Evolutionary conservation across 768 basidiomycete genomes (phyloP), one percentile per base, ranked within the genome.

Genomic region (Boletellus sp.): DNA sequence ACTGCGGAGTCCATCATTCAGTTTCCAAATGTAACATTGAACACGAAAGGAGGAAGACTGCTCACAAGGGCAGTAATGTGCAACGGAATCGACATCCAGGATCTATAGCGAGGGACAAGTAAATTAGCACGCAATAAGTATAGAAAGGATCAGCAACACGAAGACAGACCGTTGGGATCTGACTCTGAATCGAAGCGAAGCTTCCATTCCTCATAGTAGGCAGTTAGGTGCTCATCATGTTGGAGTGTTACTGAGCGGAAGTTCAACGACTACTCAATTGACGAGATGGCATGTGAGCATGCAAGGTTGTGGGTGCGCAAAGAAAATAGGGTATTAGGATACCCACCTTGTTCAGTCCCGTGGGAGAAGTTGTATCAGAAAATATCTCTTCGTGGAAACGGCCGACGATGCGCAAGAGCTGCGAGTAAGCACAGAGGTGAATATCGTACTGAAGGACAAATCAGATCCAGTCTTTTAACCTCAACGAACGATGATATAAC

Each of bases 331-430:
- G 2, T 7, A 3, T 8, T n/a, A 33, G n/a, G 26, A 28, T 28
- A 48, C 45, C 2, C 28, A 83, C 87, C 73, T 80, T 85, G 63
- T 89, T 88, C 42, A 88, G 60, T 1, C 88, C 86, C 23, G 78
- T 80, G 3, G 83, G 83, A 0, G 83, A 73, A 44, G 74, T 74
- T 7, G 83, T 80, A 62, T 87, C 84, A 17, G 83, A 87, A 62
- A 85, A 88, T 17, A 91, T 81, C 45, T 82, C 81, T 42, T 88
- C 86, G 52, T 89, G 87, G 71, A 88, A 90, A 31, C 76, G 76
- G 13, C 83, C 79, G 7, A 90, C 79, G 40, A 90, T 82, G 33
- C 82, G 79, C 39, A 90, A 67, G 31, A 90, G 72, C 13, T 77
- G 77, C 1, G 86, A 81, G 58, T 90, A 86, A 20, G 78, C 84